A percentile compares a stretch with the other conserved stretches of the same genome.
phyloP scores from a whole-genome alignment of 2,329 filamentous ascomycete species.

The Gaeumannomyces tritici region DNA sequence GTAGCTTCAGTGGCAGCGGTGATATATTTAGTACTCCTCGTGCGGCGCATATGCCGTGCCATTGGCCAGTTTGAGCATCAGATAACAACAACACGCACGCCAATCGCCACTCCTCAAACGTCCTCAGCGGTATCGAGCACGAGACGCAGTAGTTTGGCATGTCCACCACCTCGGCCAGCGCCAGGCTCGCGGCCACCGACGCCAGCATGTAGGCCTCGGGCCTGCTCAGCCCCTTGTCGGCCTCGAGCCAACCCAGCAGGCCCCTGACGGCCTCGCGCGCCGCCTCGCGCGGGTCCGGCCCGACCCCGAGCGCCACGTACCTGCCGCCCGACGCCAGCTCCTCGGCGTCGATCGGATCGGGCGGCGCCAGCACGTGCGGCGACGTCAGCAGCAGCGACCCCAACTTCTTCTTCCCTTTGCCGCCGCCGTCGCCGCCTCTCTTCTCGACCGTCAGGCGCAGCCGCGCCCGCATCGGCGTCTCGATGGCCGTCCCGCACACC shows the following conservation, averaged over 20 bases:
- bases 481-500: slow-evolving; percentile 46
- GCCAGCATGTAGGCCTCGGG: slow-evolving; percentile 42
- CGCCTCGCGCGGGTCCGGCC: slow-evolving; percentile 35
- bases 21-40: background rate
- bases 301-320: slow-evolving; percentile 45
- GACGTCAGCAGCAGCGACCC: slow-evolving; percentile 25
- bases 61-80: too few species aligned
- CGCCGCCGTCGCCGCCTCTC: slow-evolving; percentile 21
- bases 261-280: slow-evolving; percentile 35
- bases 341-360: slow-evolving; percentile 26
- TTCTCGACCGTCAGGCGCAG: slow-evolving; percentile 38
- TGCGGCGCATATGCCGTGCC: background rate
- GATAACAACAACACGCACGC: too few species aligned
- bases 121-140: slow-evolving; percentile 35
- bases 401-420: too few species aligned
- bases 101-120: slow-evolving; percentile 21
- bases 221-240: slow-evolving; percentile 31
- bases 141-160: slow-evolving; percentile 43
- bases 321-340: slow-evolving; percentile 29
- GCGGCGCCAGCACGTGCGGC: slow-evolving; percentile 35
- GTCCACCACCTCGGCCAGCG: slow-evolving; percentile 41
- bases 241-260: slow-evolving; percentile 37
- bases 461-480: slow-evolving; percentile 33
- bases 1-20: background rate
- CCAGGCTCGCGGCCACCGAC: slow-evolving; percentile 38